Base-by-base conservation (phyloP, 192 early-diverging fungal species). In the Martensiomyces pterosporus region DNA sequence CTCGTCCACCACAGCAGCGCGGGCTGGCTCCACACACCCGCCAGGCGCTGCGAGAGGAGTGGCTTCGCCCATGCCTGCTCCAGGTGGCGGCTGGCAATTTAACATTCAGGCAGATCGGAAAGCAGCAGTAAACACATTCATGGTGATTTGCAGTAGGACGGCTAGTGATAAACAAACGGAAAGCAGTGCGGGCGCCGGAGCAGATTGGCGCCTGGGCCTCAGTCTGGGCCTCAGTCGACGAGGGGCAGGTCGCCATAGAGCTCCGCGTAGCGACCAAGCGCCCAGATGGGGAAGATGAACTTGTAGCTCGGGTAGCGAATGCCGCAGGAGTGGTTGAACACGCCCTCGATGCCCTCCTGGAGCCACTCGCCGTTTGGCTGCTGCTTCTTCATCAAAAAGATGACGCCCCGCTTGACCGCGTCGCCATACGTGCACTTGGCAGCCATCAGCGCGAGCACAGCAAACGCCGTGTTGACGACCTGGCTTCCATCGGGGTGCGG, bases 281-380 rank as follows among this genome's bases (percentile, higher is more conserved):
- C 94, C 92, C 92, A 97, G 25, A 93, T 85, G 5, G 89, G 85
- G 49, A 97, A 97, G 34, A 82, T 67, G 43, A 92, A 89, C 79
- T 94, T 97, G 63, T 91, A 97, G 74, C 94, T 97, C 21, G 90
- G 90, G 63, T 97, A 97, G 22, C 85, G 81, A 49, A 91, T 85
- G 23, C 67, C 81, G 54, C 85, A 91, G 38, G 83, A 87, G 60
- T 91, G 85, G 79, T 96, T 99, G 66, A 99, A 99, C 24, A 99
- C 92, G 34, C 97, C 97, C 68, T 99, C 97, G 50, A 97, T 93
- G 19, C 79, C 85, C 60, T 99, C 97, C 64, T 99, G 97, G 12
- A 84, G 79, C 94, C 94, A 99, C 64, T 92, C 86, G 32, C 97
- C 97, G 51, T 89, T 93, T 9, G 80, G 66, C 46, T 85, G 87